Base-by-base conservation (phyloP, 2,329 filamentous ascomycete species). In the Zasmidium citrigriseum region DNA sequence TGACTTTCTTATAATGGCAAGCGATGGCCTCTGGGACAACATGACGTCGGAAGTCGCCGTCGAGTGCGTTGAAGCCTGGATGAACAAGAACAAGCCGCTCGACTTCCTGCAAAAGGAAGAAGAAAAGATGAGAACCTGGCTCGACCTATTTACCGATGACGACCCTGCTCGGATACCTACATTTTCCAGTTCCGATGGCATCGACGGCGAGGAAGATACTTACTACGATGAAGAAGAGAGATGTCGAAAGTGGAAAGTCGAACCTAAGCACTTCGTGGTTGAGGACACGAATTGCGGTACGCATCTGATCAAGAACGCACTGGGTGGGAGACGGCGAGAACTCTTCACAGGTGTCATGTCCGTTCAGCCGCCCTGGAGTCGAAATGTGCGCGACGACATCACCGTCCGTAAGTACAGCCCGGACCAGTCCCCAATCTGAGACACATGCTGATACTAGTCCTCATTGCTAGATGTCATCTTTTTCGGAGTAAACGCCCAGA, bases 1-100 rank as follows among this genome's bases (percentile, higher is more conserved):
- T 2, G 80, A 83, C 51, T 90, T 90, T 65, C 70, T 89, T 52
- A 86, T 90, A 60, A 76, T 90, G 63, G 87, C 86, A 0, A 84
- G 81, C 0, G 87, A 90, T 64, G 87, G 88, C 0, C 69, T 90
- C 1, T 91, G 87, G 72, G 71, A 74, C 48, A 58, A 65, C 14
- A 66, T 74, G 53, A 67, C 60, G 9, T 70, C 65, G 12, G 65
- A 73, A 34, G 67, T 73, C 38, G 72, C 72, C 11, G 72, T 74
- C 3, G 53, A 61, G 1, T 68, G 68, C 41, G 72, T 74, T 82
- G 85, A 89, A 38, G 76, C 74, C 58, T 90, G 86, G 85, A 68
- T 83, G 11, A 74, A 75, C 22, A 72, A 74, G 34, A 69, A 72
- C 52, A 70, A 68, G n/a, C 66, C 69, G 5, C 60, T 58, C 7